Evolutionary conservation across 805 yeast species (phyloP), one percentile per base, ranked within the genome.

Genomic region (Candida oleophila): DNA sequence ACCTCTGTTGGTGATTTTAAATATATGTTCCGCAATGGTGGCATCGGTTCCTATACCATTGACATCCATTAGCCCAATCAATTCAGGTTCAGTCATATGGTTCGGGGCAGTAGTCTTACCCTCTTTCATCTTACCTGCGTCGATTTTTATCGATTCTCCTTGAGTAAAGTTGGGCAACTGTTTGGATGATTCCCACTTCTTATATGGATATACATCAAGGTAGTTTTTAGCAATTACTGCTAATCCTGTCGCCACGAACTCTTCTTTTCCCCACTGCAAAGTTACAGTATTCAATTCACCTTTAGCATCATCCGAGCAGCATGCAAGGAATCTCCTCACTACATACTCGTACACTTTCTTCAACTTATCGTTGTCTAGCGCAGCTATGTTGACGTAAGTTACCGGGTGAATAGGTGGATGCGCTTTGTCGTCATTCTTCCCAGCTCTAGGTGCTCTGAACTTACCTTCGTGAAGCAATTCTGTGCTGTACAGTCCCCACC

Each of bases 21-120:
- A 90, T 34, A 94, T 94, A 65, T 94, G 99, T 38, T 94, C 99
- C 0, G 98, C 99, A 65, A 94, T 95, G 0, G 99, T 94, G 0
- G 99, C 99, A 70, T 94, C 99, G 0, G 99, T 94, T 2, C 99
- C 99, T 39, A 94, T 94, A 0, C 98, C 98, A 64, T 94, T 94
- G 9, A 83, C 87, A 69, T 95, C 98, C 99, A 94, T 94, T 41
- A 94, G 69, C 8, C 89, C 85, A 66, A 94, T 89, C 19, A 94
- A 73, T 60, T 92, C 99, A 0, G 96, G 77, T 63, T 94, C 99
- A 0, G 98, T 92, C 74, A 94, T 77, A 44, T 82, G 85, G 22
- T 69, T 65, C 0, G 99, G 99, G 0, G 97, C 83, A 0, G 84
- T 60, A 0, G 99, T 94, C 46, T 77, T 76, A 0, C 98, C 97